A percentile compares a stretch with the other conserved stretches of the same genome.
These are phyloP conservation scores for Escallonia herrerae DNA, from an alignment of 129 eudicot genomes.

Conservation along the genomic window DNA sequence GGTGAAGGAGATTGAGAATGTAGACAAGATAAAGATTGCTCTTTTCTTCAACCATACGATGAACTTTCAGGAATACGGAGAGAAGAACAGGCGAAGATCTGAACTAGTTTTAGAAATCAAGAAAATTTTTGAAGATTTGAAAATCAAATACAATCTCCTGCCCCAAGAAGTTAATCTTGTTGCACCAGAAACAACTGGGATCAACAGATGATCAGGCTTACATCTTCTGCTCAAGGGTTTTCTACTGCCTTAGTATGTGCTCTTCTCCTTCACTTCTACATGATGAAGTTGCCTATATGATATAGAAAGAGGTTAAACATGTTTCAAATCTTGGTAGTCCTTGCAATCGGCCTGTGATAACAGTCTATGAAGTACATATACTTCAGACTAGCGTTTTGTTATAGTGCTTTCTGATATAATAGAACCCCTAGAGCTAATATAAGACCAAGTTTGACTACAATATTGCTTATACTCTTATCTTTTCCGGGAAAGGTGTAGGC, in stretches of 20 bases:
- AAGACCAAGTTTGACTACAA: no score
- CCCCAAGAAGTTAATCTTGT: conserved; percentile 71
- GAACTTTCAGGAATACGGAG: conserved; percentile 70
- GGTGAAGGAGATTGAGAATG: conserved; percentile 78
- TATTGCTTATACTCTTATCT: no score
- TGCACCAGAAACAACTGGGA: conserved; percentile 15
- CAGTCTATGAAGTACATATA: no score
- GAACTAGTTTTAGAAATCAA: conserved; percentile 68
- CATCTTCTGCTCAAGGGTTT: not conserved
- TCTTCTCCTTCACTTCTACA: not conserved
- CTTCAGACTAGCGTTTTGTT: no score
- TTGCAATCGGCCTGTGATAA: no score
- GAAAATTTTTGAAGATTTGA: conserved; percentile 69
- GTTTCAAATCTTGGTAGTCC: no score
- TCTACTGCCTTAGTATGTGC: not conserved
- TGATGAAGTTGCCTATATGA: no score
- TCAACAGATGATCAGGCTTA: conserved; percentile 20
- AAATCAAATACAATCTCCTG: conserved; percentile 65
- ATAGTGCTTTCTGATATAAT: no score
- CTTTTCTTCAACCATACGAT: conserved; percentile 74
- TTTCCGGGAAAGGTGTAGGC: no score
- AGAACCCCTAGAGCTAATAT: no score
- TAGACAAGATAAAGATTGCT: conserved; percentile 78
- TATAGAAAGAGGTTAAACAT: no score
- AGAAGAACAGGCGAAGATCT: conserved; percentile 56